Base-by-base conservation (phyloP, 208 protist species). In the Leishmania tropica region DNA sequence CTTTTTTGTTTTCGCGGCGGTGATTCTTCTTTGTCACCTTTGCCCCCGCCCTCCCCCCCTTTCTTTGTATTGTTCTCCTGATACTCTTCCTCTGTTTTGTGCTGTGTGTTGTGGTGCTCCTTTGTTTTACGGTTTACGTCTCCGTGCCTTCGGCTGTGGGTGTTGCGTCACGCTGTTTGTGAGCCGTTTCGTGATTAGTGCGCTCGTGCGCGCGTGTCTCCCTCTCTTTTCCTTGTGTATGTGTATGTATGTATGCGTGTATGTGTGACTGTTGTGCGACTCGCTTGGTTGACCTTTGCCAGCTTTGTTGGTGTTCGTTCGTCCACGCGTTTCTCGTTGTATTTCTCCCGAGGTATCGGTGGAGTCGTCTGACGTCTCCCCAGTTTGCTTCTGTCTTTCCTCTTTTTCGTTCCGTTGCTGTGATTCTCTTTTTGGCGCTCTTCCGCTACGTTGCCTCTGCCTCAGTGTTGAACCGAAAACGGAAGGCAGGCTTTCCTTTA, bases 41-140 rank as follows among this genome's bases (percentile, higher is more conserved):
- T 75, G 40, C 45, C 5, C 45, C 42, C 5, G n/a, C n/a, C n/a
- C n/a, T n/a, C n/a, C n/a, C 51, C 76, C 67, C 73, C 79, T 75
- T 80, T 86, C 71, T 67, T 65, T 48, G 21, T 80, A 64, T 78
- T 56, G 53, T 42, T 28, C 31, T 58, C 19, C 54, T n/a, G 56
- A 24, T 62, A 62, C 78, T 68, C 74, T 81, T 56, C 56, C 56
- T 7, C 56, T 81, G 45, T 40, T 40, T 85, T 51, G 45, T 37
- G 51, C 28, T 67, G 54, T 68, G 0, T 68, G 11, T 60, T 2
- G 58, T 67, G 42, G 42, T 70, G 31, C 10, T 76, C 45, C 42
- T 45, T 67, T 67, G 76, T 75, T 78, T 84, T 67, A 72, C 48
- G 48, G 13, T 53, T 11, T 53, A 5, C 15, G 48, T 53, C 13